Evolutionary conservation across 345 rosid species (phyloP), one percentile per base, ranked within the genome.

Genomic region (Acer negundo): DNA sequence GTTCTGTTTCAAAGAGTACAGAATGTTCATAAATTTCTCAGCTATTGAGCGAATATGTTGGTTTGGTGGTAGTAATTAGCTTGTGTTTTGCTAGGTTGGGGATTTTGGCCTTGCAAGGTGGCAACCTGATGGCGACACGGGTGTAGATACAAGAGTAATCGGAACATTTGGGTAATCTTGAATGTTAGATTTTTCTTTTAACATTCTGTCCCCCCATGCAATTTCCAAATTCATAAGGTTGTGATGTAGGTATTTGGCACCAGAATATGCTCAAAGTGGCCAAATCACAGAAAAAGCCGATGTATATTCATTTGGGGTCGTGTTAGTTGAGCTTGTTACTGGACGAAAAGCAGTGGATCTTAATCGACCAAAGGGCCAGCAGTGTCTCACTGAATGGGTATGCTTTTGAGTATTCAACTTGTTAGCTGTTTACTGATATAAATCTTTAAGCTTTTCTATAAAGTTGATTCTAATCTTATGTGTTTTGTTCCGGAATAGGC

Each of bases 81-180:
- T n/a, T 69, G 69, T 53, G 38, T 56, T 68, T 66, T 62, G 61
- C 55, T 79, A 97, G 99, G 99, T 97, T 78, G 99, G 99, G 58
- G 99, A 97, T 86, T 94, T 97, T 85, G 99, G 99, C 80, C 84
- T 97, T 9, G 99, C 98, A n/a, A 89, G 99, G 82, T 97, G 99
- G 99, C 99, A 97, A 80, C 99, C 99, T 78, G 97, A 97, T 86
- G 99, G 98, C n/a, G 94, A 93, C 79, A 86, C 85, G 15, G 98
- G 97, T 56, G 97, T 91, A 71, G 97, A 94, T 62, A 97, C 99
- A 35, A 88, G 99, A 84, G 99, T 97, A 44, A 97, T 97, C 58
- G 98, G 99, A 83, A 97, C 99, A 40, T 94, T 97, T 62, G 99
- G 99, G 99, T 96, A 87, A 85, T 77, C 68, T 79, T 67, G 51